These are phyloP conservation scores for Thymus mandschuricus DNA, from an alignment of 257 asterid genomes.

Conservation along the genomic window DNA sequence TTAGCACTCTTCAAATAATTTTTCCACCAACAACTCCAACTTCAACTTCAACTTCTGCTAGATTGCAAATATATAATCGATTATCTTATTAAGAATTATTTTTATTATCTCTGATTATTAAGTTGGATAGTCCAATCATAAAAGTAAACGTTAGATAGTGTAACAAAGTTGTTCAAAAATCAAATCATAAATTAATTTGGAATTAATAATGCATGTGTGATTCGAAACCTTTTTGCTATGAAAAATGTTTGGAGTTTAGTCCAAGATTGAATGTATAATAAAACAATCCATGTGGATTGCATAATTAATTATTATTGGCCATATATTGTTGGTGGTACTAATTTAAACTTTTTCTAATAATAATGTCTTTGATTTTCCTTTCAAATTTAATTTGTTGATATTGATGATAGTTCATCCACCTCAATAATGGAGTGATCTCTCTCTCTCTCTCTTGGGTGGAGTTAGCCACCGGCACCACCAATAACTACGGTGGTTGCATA, in stretches of 20 bases:
- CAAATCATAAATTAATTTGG: neutral
- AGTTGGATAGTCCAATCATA: too few relatives aligned
- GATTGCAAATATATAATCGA: too few relatives aligned
- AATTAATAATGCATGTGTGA: neutral
- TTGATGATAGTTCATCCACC: conserved; percentile 17
- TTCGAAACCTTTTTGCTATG: too few relatives aligned
- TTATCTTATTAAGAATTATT: too few relatives aligned
- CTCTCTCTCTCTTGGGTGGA: neutral
- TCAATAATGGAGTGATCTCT: conserved; percentile 5
- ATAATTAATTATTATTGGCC: neutral
- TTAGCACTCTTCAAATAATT: too few relatives aligned
- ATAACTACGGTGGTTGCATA: neutral
- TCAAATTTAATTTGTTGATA: too few relatives aligned
- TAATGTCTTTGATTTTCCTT: too few relatives aligned
- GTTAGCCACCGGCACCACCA: conserved; percentile 14
- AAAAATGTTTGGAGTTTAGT: neutral
- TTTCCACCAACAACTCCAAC: too few relatives aligned
- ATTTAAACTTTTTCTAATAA: too few relatives aligned
- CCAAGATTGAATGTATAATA: neutral
- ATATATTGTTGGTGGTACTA: neutral
- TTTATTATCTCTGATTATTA: too few relatives aligned
- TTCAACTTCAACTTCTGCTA: too few relatives aligned
- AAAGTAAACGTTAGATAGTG: too few relatives aligned
- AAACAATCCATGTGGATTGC: conserved; percentile 18
- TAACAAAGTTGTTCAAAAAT: neutral